A percentile compares a stretch with the other conserved stretches of the same genome.
These are phyloP conservation scores for Neonothopanus nambi DNA, from an alignment of 1,284 basidiomycete species.

Conservation along the genomic window DNA sequence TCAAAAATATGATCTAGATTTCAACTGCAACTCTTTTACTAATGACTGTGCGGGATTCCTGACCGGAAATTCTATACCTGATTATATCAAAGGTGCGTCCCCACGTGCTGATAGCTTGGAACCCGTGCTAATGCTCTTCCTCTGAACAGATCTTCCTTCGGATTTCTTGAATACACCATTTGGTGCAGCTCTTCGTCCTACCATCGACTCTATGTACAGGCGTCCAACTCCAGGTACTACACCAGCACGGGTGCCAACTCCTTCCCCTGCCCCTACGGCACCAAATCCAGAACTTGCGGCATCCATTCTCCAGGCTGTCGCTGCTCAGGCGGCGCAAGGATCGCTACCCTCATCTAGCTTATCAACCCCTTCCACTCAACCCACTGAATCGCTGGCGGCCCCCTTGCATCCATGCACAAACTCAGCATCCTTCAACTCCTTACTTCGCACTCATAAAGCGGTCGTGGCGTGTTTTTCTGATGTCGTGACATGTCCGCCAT, in stretches of 20 bases:
- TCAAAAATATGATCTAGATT: conserved; percentile 49
- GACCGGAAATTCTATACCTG: conserved; percentile 77
- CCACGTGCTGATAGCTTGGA: background rate
- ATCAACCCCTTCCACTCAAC: conserved; percentile 32
- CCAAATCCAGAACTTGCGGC: conserved; percentile 55
- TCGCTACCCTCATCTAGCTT: conserved; percentile 26
- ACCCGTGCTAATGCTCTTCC: conserved; percentile 2
- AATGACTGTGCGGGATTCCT: conserved; percentile 85
- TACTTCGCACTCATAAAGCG: conserved; percentile 44
- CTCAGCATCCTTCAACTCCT: conserved; percentile 40
- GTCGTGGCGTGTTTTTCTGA: conserved; percentile 49
- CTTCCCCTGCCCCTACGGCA: conserved; percentile 33
- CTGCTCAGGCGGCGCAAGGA: conserved; percentile 40
- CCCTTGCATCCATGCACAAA: conserved; percentile 57
- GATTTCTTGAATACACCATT: conserved; percentile 92
- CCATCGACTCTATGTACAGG: conserved; percentile 86
- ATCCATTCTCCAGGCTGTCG: conserved; percentile 65
- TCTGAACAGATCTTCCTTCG: conserved; percentile 71
- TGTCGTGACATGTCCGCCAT: conserved; percentile 42
- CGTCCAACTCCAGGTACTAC: conserved; percentile 45
- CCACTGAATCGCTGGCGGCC: conserved; percentile 53
- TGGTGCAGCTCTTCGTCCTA: conserved; percentile 82
- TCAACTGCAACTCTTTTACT: conserved; percentile 91
- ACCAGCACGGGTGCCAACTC: conserved; percentile 32
- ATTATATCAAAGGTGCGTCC: conserved; percentile 68